Base-by-base conservation (phyloP, 1,284 basidiomycete genomes). In the Fomes fomentarius region DNA sequence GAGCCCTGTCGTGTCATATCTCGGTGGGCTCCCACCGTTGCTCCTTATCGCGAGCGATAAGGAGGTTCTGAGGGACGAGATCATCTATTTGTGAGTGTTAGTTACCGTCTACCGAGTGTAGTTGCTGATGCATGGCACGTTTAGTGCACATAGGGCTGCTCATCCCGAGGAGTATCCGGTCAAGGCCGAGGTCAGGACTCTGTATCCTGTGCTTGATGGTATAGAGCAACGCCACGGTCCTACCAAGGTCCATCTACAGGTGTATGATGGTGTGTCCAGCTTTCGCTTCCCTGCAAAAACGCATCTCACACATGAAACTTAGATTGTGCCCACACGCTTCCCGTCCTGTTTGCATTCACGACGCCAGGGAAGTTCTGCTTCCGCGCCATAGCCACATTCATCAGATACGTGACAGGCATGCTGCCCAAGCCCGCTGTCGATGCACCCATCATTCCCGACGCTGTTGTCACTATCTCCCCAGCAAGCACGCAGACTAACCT, bases 51-150 rank as follows among this genome's bases (percentile, higher is more conserved):
- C 85, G 1, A 90, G 96, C 33, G 91, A 98, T 63, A 89, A 88
- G 62, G 96, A 99, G 72, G 94, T 98, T 0, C 73, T 98, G 38
- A 78, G 94, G 44, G 96, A 99, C 66, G 96, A 98, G 71, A 88
- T 94, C 43, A 84, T 98, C 34, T 98, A 93, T 66, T 74, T 82
- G 91, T 94, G 61, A 65, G 91, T n/a, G n/a, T 80, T 31, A 4
- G 2, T 22, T 41, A 25, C 25, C 15, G 56, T 50, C 35, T 24
- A 21, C n/a, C 11, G 26, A 24, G 3, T 8, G n/a, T 30, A 34
- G 41, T 50, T 30, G 30, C 24, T 25, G n/a, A 22, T 10, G 24
- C 21, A 28, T 10, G 25, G 38, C n/a, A 15, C 8, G 34, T 47
- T 12, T 61, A 96, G 94, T 14, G 95, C 96, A 0, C 96, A 98